Base-by-base conservation (phyloP, 1,284 basidiomycete species). In the Moesziomyces antarcticus region DNA sequence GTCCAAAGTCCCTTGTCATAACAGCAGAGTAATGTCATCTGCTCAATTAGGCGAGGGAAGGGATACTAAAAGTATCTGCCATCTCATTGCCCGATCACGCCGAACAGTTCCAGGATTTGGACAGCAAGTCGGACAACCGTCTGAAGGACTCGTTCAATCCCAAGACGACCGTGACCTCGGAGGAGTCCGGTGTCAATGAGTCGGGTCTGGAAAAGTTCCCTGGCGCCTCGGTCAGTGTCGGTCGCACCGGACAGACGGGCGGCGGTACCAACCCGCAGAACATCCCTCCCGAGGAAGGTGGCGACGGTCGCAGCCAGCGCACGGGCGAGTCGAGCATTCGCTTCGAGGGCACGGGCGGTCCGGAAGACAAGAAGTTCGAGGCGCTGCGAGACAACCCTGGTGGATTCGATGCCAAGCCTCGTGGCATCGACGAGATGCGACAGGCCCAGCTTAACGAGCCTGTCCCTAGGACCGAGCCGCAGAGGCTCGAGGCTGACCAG, bases 211-310 rank as follows among this genome's bases (percentile, higher is more conserved):
- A 60, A 13, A 22, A 21, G 3, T 78, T 79, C 57, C 58, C 78
- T 13, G 78, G 78, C 20, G 78, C 73, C 8, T 47, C 62, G 5
- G 71, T 79, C 51, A 52, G 45, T 30, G 61, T 74, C 18, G 77
- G 77, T 14, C 61, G 77, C 42, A 78, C 58, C 3, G 76, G 76
- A 16, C 70, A 73, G 63, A 78, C 78, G 2, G 76, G 76, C 18
- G 76, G 76, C 22, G 78, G 78, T 35, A 76, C 69, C 42, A 77
- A 73, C 58, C 65, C 73, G 18, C 73, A 78, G 50, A 73, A 64
- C 64, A 79, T 79, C 47, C 72, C 73, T 27, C 73, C 78, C 14
- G 73, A 76, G 44, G 78, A 79, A 51, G 78, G 78, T 21, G 78
- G 76, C 24, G 61, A 73, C 44, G 61, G 66, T 59, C 64, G 70